Base-by-base conservation (phyloP, 768 basidiomycete species). In the Stropharia rugosoannulata region DNA sequence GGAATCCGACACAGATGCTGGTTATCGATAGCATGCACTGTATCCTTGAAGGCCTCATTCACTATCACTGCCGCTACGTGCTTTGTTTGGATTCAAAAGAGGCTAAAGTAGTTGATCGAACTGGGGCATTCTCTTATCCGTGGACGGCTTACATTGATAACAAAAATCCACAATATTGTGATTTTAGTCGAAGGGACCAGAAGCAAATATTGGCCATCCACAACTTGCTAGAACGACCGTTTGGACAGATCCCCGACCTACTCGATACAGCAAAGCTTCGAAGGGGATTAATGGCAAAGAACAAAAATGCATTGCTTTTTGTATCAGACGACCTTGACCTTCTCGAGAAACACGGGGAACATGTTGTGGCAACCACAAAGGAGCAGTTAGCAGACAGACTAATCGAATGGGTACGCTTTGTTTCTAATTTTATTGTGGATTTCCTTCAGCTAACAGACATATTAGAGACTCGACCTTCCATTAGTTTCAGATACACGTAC, bases 21-120 rank as follows among this genome's bases (percentile, higher is more conserved):
- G 61, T 68, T 0, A 56, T 73, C 13, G 70, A 77, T 32, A 41
- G 62, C 0, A 76, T 74, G 73, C 74, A 75, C 39, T 58, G 62
- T 5, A 56, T 73, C 4, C 56, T 64, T 37, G 57, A 71, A 2
- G 57, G 60, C 18, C 25, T 66, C 0, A 38, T 68, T 6, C 57
- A 64, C 38, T 53, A 57, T 42, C 70, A 71, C 48, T 61, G 57
- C 44, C 58, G 59, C 1, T 54, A 64, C 5, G 48, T 69, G 19
- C 36, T 58, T 13, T 16, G 44, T 19, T 29, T 59, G 12, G 45
- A 49, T 8, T 44, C 29, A 15, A 45, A 49, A 2, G 43, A 49
- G 29, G 39, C 2, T 5, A 55, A 58, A 35, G n/a, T 37, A 15
- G 40, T 45, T 64, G n/a, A 44, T 38, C 13, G 54, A 65, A 39